Evolutionary conservation across 139 green algal species (phyloP), one percentile per base, ranked within the genome.

Genomic region (Chlamydomonas schloesseri): DNA sequence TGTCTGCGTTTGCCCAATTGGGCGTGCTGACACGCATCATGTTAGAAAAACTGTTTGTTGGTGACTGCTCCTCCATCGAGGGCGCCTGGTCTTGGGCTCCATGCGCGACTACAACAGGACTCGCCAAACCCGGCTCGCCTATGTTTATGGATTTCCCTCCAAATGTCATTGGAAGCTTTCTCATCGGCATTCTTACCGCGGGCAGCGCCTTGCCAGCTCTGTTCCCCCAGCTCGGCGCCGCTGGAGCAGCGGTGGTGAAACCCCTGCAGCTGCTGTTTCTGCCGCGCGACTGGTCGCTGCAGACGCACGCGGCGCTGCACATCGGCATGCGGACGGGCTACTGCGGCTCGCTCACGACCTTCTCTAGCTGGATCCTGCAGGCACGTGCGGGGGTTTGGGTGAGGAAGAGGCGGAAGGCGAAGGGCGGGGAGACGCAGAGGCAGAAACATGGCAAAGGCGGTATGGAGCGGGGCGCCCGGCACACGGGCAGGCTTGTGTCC

Each of bases 321-420:
- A 73, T 97, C 0, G 96, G 96, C 46, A 76, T 98, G 58, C 89
- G 95, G 24, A 98, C 95, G 0, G 96, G 96, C 0, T 97, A 93
- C 60, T 98, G 96, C 71, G 96, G 96, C 36, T 97, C 90, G 5
- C 82, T 98, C 13, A 98, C 96, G 5, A 98, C 96, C 1, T 98
- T 97, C 86, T 92, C 95, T 6, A 93, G 90, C 78, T 98, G 96
- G 96, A 81, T 93, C 23, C 24, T 93, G n/a, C 89, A 95, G 70
- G 57, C 42, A 8, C 42, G 42, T 50, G n/a, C 42, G 8, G 6
- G 42, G 8, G 42, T 8, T 50, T 70, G 10, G 33, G n/a, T n/a
- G n/a, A n/a, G 21, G 37, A 14, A 50, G 15, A 71, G 14, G 34
- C 53, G 33, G 26, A 2, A n/a, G 69, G 34, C 13, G 10, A 33